phyloP scores from a whole-genome alignment of 129 eudicot genomes.

The Lactuca saligna region DNA sequence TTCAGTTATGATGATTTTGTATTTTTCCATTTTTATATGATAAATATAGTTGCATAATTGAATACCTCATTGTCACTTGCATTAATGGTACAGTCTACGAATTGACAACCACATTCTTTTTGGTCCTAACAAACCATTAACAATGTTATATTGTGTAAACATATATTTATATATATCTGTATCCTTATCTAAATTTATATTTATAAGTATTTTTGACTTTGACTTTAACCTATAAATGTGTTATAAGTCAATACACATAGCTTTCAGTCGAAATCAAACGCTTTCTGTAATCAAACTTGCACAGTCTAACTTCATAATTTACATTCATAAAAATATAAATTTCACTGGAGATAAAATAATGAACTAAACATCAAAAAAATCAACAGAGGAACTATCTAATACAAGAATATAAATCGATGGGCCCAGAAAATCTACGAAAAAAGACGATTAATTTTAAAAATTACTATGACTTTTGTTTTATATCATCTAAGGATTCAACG shows the following conservation, averaged over 20 bases:
- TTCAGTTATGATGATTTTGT: neutral
- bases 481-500: neutral
- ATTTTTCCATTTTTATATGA: neutral
- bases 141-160: neutral
- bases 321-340: conserved; percentile 1
- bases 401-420: no score
- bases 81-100: conserved; percentile 28
- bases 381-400: neutral
- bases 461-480: neutral
- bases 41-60: conserved; percentile 5
- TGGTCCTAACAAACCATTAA: conserved; percentile 2
- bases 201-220: neutral
- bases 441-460: neutral
- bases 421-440: neutral
- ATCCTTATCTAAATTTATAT: neutral
- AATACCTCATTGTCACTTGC: conserved; percentile 12
- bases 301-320: conserved; percentile 13
- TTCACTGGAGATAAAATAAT: neutral
- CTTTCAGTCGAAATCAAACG: conserved; percentile 20
- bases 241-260: conserved; percentile 23
- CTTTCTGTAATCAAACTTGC: conserved; percentile 12
- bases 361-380: neutral
- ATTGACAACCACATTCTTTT: conserved; percentile 18
- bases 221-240: conserved; percentile 27
- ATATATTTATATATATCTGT: neutral